Conservation (phyloP, 306 rosid genomes). For the Oxytropis ochrocephala region DNA sequence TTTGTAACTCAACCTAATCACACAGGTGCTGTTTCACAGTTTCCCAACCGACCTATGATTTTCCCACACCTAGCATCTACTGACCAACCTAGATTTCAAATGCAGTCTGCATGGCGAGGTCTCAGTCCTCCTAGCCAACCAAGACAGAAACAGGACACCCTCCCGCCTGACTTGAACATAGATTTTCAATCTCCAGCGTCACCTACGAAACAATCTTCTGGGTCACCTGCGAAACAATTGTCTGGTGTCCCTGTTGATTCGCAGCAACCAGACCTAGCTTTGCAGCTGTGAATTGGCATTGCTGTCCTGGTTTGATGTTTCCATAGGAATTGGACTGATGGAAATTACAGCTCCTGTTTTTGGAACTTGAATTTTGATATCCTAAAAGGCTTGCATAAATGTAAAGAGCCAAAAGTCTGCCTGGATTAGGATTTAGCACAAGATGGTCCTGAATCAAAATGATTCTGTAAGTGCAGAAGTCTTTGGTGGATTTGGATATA, state of each 20-base stretch:
- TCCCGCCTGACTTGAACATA: slow-evolving; percentile 95
- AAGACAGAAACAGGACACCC: slow-evolving; percentile 65
- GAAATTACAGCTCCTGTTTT: slow-evolving; percentile 16
- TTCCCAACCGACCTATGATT: slow-evolving; percentile 48
- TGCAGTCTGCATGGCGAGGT: slow-evolving; percentile 66
- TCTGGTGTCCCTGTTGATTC: slow-evolving; percentile 73
- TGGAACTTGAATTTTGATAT: slow-evolving; percentile 10
- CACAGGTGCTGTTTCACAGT: slow-evolving; percentile 37
- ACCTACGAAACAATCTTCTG: slow-evolving; percentile 81
- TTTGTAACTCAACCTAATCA: slow-evolving; percentile 47
- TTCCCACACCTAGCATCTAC: slow-evolving; percentile 59
- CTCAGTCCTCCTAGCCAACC: slow-evolving; percentile 55
- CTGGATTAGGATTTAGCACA: slow-evolving; percentile 9
- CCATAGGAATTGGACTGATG: slow-evolving; percentile 11
- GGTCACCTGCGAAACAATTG: slow-evolving; percentile 83
- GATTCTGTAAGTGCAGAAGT: slow-evolving; percentile 16
- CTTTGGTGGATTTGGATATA: background rate
- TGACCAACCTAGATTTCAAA: slow-evolving; percentile 69
- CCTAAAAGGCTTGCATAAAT: slow-evolving; percentile 13
- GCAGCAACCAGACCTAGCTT: slow-evolving; percentile 98
- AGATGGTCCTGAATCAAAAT: background rate
- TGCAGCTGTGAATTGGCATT: slow-evolving; percentile 72
- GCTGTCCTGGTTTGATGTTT: slow-evolving; percentile 33
- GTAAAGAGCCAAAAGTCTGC: slow-evolving; percentile 7
- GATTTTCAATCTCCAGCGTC: slow-evolving; percentile 89